A percentile compares a stretch with the other conserved stretches of the same genome.
These are phyloP conservation scores for Dysphania ambrosioides DNA, from an alignment of 148 eudicot genomes.

Conservation along the genomic window DNA sequence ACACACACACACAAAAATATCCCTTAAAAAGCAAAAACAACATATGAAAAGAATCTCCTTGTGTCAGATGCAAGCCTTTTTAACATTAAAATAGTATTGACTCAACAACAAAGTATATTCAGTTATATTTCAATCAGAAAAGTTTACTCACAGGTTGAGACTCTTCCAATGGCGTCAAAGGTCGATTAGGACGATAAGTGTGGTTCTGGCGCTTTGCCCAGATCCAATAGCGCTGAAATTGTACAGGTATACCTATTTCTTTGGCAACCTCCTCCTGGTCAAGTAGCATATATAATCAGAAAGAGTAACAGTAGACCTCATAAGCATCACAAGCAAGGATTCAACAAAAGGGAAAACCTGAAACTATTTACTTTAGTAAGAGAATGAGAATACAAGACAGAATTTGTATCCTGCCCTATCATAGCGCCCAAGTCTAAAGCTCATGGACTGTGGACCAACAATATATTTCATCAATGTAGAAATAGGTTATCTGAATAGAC, in stretches of 20 bases:
- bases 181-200: conserved; percentile 77
- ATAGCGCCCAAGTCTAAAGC: background rate
- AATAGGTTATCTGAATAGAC: background rate
- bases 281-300: conserved; percentile 9
- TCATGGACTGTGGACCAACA: background rate
- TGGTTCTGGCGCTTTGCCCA: conserved; percentile 90
- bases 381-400: background rate
- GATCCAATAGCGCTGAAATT: conserved; percentile 75
- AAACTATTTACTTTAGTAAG: background rate
- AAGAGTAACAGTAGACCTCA: background rate
- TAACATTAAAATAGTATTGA: too few species aligned
- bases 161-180: conserved; percentile 64
- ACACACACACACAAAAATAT: too few species aligned
- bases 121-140: too few species aligned
- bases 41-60: too few species aligned
- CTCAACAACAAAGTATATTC: too few species aligned
- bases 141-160: conserved; percentile 48
- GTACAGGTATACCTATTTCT: conserved; percentile 74
- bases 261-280: conserved; percentile 84
- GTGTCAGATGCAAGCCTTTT: too few species aligned
- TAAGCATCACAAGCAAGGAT: background rate
- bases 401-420: background rate
- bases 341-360: background rate
- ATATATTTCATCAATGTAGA: too few species aligned
- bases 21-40: too few species aligned